Percentiles rank a stretch among this genome's conserved stretches.
Evolutionary conservation across 306 rosid species (phyloP).

Genomic region (Psophocarpus tetragonolobus): DNA sequence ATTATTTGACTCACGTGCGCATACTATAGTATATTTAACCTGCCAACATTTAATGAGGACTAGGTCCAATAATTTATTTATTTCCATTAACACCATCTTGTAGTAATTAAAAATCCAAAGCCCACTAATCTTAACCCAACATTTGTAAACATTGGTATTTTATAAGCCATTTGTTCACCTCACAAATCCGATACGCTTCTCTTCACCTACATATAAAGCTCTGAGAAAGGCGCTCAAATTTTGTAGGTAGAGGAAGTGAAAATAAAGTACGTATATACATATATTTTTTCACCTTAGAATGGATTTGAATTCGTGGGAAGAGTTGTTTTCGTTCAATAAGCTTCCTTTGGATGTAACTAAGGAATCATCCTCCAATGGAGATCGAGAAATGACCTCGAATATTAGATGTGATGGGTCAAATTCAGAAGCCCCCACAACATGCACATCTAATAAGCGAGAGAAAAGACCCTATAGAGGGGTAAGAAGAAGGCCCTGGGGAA

Average conservation of each 20-base stretch:
- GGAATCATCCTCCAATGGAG: not conserved
- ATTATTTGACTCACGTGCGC: constrained; percentile 24
- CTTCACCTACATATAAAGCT: not conserved
- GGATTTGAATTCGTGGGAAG: constrained; percentile 36
- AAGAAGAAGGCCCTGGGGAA: constrained; percentile 86
- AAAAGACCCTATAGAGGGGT: constrained; percentile 56
- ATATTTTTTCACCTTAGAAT: not conserved
- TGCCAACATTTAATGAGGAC: not conserved
- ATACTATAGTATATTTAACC: not conserved
- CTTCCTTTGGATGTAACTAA: not conserved
- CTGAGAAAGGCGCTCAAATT: not conserved
- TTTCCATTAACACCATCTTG: not conserved
- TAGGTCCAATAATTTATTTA: not conserved
- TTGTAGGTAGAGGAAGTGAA: not conserved
- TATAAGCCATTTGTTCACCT: not conserved
- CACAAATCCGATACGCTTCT: not conserved
- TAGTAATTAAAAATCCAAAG: not conserved
- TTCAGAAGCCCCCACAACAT: not conserved
- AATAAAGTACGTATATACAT: not conserved
- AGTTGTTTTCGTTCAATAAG: constrained; percentile 13
- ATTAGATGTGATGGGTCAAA: not conserved
- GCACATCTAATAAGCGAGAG: not conserved
- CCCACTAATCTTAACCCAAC: not conserved
- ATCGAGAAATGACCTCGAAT: not conserved
- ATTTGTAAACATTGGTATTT: not conserved